Conservation (phyloP, 139 green algal genomes). For the Astrephomene gubernaculifera region DNA sequence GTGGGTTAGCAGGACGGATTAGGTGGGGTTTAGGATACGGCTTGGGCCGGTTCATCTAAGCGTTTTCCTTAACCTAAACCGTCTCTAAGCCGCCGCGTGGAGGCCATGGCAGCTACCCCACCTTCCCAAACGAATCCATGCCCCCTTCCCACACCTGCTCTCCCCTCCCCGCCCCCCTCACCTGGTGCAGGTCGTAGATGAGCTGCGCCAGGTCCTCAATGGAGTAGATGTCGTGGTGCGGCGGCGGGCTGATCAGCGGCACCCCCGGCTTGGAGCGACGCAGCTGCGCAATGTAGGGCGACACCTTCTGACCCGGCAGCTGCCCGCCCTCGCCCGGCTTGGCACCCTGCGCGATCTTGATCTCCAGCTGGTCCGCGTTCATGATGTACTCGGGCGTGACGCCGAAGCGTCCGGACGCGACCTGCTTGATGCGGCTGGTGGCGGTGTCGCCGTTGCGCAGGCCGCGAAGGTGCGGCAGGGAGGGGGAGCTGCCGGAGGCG, state of each 20-base stretch:
- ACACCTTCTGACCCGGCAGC: slow-evolving; percentile 96
- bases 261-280: slow-evolving; percentile 97
- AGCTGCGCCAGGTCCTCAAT: slow-evolving; percentile 99
- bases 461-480: slow-evolving; percentile 93
- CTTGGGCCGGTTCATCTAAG: too few relatives aligned
- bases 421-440: slow-evolving; percentile 96
- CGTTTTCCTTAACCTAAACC: too few relatives aligned
- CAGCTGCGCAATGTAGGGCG: slow-evolving; percentile 97
- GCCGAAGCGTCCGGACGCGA: slow-evolving; percentile 93
- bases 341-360: slow-evolving; percentile 97
- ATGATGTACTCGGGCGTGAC: slow-evolving; percentile 98
- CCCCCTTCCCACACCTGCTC: too few relatives aligned
- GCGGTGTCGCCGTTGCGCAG: slow-evolving; percentile 96
- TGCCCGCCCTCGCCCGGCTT: slow-evolving; percentile 97
- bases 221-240: slow-evolving; percentile 99
- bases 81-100: too few relatives aligned
- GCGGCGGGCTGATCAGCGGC: slow-evolving; percentile 96
- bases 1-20: too few relatives aligned
- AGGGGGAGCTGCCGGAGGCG: slow-evolving; percentile 75
- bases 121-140: too few relatives aligned
- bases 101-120: too few relatives aligned
- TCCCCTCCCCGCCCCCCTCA: too few relatives aligned
- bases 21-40: too few relatives aligned
- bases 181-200: slow-evolving; percentile 95
- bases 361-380: slow-evolving; percentile 99